Conservation (phyloP, 2,329 filamentous ascomycete genomes). For the Kalaharituber pfeilii region DNA sequence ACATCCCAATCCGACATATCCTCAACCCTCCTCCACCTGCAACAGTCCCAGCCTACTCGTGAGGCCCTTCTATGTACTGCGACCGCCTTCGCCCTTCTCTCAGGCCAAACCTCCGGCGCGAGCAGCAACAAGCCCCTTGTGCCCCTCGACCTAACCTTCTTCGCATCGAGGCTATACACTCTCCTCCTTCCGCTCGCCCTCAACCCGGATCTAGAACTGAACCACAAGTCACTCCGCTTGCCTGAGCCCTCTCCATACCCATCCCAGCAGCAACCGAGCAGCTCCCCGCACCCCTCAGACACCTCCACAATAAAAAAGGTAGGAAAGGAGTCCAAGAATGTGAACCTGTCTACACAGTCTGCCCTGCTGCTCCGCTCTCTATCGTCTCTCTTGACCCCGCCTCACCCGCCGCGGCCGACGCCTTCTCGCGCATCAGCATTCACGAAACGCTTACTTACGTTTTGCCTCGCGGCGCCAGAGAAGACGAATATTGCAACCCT, state of each 20-base stretch:
- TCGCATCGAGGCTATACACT: constrained; percentile 83
- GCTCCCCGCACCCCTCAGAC: constrained; percentile 28
- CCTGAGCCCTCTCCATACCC: constrained; percentile 38
- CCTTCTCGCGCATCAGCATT: constrained; percentile 80
- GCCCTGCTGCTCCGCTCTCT: constrained; percentile 80
- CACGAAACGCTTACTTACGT: constrained; percentile 72
- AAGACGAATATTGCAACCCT: constrained; percentile 71
- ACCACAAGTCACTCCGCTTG: constrained; percentile 53
- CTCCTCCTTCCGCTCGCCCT: constrained; percentile 62
- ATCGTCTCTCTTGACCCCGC: constrained; percentile 46
- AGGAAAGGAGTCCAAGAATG: constrained; percentile 41
- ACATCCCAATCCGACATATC: constrained; percentile 29
- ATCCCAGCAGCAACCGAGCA: too few relatives aligned
- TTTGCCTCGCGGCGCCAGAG: constrained; percentile 71
- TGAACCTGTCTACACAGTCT: constrained; percentile 90
- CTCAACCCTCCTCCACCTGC: constrained; percentile 29
- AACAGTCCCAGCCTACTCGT: constrained; percentile 57
- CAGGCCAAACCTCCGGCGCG: constrained; percentile 57
- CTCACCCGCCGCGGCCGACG: constrained; percentile 49
- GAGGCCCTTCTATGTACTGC: constrained; percentile 87
- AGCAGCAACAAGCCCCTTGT: constrained; percentile 29
- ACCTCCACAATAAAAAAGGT: constrained; percentile 19
- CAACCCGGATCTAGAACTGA: constrained; percentile 72
- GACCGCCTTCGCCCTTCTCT: constrained; percentile 88
- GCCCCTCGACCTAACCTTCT: constrained; percentile 84